These are phyloP conservation scores for Phytophthora hybrid DNA, from an alignment of 352 stramenopile species.

Conservation along the genomic window DNA sequence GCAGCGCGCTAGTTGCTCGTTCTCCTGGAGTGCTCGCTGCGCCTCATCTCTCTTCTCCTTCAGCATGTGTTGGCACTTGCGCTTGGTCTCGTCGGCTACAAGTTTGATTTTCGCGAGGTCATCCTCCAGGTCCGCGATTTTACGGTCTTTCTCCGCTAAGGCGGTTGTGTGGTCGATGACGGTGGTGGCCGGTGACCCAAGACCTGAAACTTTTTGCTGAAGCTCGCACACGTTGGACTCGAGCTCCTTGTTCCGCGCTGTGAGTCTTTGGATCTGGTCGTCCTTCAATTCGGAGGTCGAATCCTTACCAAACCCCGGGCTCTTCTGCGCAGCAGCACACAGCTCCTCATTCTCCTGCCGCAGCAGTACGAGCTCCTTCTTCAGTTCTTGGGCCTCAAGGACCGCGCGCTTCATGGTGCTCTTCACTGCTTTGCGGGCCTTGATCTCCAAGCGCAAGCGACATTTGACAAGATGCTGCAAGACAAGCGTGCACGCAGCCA, in stretches of 20 bases:
- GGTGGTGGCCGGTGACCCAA: conserved; percentile 29
- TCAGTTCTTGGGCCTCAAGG: conserved; percentile 74
- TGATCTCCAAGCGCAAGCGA: conserved; percentile 76
- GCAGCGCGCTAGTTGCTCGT: conserved; percentile 38
- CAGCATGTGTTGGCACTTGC: conserved; percentile 55
- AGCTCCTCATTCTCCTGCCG: conserved; percentile 79
- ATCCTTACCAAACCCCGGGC: conserved; percentile 17
- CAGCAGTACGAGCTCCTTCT: conserved; percentile 79
- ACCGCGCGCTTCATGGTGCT: conserved; percentile 80
- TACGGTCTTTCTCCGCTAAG: conserved; percentile 32
- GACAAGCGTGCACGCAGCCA: background rate
- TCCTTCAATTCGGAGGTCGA: conserved; percentile 24
- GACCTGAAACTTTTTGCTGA: conserved; percentile 45
- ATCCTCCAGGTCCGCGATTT: conserved; percentile 29
- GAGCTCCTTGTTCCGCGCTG: conserved; percentile 21
- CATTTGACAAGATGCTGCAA: conserved; percentile 77
- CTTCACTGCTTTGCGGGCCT: conserved; percentile 74
- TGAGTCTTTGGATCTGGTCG: conserved; percentile 43
- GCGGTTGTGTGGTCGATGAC: conserved; percentile 27
- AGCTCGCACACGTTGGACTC: conserved; percentile 27
- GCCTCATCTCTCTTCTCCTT: conserved; percentile 70
- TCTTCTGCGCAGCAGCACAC: conserved; percentile 34
- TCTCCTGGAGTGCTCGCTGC: conserved; percentile 53
- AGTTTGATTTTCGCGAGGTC: conserved; percentile 57
- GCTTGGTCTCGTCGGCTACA: conserved; percentile 48